phyloP scores from a whole-genome alignment of 257 asterid species.

The Gentiana macrophylla region DNA sequence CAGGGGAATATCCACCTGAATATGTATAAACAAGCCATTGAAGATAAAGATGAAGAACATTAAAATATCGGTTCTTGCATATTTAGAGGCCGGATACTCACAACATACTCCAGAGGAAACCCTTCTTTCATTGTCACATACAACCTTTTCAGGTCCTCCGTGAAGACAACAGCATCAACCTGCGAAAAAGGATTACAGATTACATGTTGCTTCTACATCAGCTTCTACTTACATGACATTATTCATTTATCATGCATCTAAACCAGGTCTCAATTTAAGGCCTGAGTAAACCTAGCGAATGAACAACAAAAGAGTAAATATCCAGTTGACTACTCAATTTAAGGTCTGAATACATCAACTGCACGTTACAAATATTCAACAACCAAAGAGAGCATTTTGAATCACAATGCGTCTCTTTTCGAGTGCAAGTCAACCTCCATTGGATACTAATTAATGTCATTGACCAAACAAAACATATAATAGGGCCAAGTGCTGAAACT shows the following conservation, averaged over 20 bases:
- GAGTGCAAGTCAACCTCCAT: no score
- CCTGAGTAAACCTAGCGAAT: no score
- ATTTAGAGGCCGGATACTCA: slow-evolving; percentile 35
- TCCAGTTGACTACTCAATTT: not conserved
- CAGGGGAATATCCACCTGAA: slow-evolving; percentile 92
- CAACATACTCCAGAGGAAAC: slow-evolving; percentile 83
- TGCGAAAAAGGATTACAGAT: slow-evolving; percentile 20
- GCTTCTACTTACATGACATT: not conserved
- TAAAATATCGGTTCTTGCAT: slow-evolving; percentile 1
- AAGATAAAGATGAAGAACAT: slow-evolving; percentile 7
- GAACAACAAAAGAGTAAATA: not conserved
- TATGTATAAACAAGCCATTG: slow-evolving; percentile 13
- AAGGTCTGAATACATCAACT: not conserved
- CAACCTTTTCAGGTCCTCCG: slow-evolving; percentile 92
- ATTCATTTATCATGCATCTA: not conserved
- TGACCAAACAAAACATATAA: not conserved
- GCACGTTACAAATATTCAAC: not conserved
- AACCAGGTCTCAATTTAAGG: not conserved
- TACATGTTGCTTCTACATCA: not conserved
- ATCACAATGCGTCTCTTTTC: not conserved
- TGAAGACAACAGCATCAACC: slow-evolving; percentile 92
- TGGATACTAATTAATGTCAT: not conserved
- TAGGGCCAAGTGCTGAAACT: not conserved
- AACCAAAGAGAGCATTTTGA: not conserved
- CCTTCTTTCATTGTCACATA: slow-evolving; percentile 97